A percentile compares a stretch with the other conserved stretches of the same genome.
Conservation (phyloP, 2,329 filamentous ascomycete genomes). For the Clarireedia monteithiana region DNA sequence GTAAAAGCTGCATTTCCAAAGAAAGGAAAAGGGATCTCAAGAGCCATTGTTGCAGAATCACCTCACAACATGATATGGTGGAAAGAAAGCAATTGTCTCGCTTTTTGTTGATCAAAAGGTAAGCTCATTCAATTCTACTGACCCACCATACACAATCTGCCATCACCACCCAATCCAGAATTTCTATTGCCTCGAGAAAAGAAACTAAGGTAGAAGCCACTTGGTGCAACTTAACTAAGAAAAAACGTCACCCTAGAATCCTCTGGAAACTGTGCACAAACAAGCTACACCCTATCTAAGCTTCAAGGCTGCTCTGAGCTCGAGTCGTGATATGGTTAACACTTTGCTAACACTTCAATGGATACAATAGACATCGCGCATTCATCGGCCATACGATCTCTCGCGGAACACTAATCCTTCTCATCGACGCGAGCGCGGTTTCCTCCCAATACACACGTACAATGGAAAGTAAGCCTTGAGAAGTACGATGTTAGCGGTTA, state of each 20-base stretch:
- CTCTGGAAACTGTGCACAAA: not conserved
- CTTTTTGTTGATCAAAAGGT: no score
- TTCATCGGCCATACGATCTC: not conserved
- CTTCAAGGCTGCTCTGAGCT: no score
- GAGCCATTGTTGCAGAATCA: no score
- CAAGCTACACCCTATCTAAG: not conserved
- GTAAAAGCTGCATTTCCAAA: no score
- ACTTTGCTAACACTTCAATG: not conserved
- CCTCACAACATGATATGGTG: no score
- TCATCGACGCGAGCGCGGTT: constrained; percentile 33
- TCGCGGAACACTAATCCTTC: not conserved
- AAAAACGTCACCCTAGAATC: not conserved
- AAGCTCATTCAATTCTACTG: no score
- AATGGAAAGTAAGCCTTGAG: constrained; percentile 50
- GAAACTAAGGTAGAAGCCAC: not conserved
- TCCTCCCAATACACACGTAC: constrained; percentile 57
- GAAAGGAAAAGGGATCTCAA: no score
- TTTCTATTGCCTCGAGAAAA: no score
- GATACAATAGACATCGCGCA: not conserved
- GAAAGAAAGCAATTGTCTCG: no score
- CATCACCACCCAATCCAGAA: no score
- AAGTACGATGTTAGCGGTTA: not conserved
- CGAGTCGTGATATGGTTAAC: no score
- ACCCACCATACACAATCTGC: no score
- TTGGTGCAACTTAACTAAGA: not conserved